Percentiles rank a stretch among this genome's conserved stretches.
These are phyloP conservation scores for Eucalyptus viminalis DNA, from an alignment of 345 rosid species.

Conservation along the genomic window DNA sequence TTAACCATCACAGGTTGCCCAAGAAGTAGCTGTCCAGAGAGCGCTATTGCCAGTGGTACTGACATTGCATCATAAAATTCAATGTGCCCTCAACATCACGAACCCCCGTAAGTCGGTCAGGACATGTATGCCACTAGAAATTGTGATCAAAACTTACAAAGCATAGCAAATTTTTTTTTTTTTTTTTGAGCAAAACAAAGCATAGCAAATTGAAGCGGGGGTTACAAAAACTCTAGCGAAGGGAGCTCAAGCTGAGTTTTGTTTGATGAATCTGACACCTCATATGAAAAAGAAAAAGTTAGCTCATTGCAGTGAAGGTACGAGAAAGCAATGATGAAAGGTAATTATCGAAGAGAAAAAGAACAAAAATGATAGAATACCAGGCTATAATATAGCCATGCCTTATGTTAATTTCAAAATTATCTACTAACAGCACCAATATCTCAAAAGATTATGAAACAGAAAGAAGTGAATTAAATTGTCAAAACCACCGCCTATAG, in stretches of 20 bases:
- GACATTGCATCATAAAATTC: constrained; percentile 92
- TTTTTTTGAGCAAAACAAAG: constrained; percentile 8
- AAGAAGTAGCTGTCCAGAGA: constrained; percentile 72
- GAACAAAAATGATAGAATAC: not conserved
- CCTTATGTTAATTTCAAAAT: not conserved
- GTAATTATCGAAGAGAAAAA: not conserved
- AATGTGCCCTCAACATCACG: constrained; percentile 60
- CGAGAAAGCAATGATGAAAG: not conserved
- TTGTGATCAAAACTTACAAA: constrained; percentile 33
- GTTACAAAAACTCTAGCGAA: constrained; percentile 52
- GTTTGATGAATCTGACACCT: constrained; percentile 50
- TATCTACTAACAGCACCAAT: not conserved
- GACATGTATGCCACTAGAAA: not conserved
- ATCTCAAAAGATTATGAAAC: not conserved
- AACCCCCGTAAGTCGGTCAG: constrained; percentile 20
- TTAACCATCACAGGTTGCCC: constrained; percentile 97
- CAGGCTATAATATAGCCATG: not conserved
- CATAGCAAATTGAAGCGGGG: constrained; percentile 38
- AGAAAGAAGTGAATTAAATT: not conserved
- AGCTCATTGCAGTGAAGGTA: constrained; percentile 7
- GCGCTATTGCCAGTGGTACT: constrained; percentile 92
- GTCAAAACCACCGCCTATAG: not conserved
- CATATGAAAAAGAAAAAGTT: constrained; percentile 35
- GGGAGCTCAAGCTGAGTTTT: constrained; percentile 60
- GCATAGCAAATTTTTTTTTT: constrained; percentile 14